Evolutionary conservation across 495 filamentous ascomycete species (phyloP).

Genomic region (Margaritispora aquatica): DNA sequence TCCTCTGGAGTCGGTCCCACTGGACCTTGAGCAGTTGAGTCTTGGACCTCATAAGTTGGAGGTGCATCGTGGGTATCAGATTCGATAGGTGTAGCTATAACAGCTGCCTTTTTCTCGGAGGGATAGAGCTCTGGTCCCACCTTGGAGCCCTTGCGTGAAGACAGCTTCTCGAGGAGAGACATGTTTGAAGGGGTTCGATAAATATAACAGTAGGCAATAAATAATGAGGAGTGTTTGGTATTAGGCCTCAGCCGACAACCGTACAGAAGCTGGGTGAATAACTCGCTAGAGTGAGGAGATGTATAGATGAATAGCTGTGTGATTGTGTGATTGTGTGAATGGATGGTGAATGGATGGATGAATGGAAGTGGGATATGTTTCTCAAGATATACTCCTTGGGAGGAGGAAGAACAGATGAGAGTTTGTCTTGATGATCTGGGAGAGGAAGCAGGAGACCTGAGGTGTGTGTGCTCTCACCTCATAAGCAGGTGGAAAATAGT

Average conservation of each 20-base stretch:
- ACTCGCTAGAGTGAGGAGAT: background rate
- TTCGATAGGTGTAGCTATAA: background rate
- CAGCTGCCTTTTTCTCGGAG: background rate
- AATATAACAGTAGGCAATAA: too few relatives aligned
- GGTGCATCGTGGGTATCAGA: constrained; percentile 19
- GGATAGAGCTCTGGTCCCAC: background rate
- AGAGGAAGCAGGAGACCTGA: background rate
- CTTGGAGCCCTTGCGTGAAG: background rate
- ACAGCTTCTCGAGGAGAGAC: constrained; percentile 2
- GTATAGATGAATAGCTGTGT: background rate
- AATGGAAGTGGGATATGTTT: background rate
- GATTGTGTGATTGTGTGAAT: background rate
- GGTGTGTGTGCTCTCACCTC: background rate
- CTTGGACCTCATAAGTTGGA: constrained; percentile 20
- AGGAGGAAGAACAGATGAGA: too few relatives aligned
- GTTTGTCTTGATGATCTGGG: too few relatives aligned
- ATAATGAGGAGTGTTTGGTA: too few relatives aligned
- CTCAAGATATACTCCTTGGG: background rate
- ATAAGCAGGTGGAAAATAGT: too few relatives aligned
- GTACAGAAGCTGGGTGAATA: background rate
- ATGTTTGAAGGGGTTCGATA: background rate
- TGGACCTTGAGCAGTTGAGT: background rate
- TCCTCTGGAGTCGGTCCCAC: constrained; percentile 20
- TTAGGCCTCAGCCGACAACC: too few relatives aligned
- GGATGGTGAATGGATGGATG: background rate